Evolutionary conservation across 1,139 yeast genomes (phyloP), one percentile per base, ranked within the genome.

Genomic region (Hemisphaericaspora lyxosophila): DNA sequence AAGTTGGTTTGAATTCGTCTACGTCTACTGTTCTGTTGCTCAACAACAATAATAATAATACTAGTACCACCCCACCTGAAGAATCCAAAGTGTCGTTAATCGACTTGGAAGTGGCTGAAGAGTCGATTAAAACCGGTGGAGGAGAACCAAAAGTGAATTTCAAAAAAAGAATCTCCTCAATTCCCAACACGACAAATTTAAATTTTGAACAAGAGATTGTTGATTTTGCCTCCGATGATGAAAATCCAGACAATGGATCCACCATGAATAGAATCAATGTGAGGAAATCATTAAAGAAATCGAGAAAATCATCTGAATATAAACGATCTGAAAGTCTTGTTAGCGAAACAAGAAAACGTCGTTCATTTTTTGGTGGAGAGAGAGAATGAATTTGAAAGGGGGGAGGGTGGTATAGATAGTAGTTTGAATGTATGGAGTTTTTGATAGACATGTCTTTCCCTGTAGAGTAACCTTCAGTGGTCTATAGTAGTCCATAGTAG

Each of bases 171-270:
- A 50, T 60, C 2, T 50, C 67, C 2, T 49, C 53, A 12, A 68
- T 60, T 29, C 7, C 20, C 30, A 58, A 56, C 22, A 71, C 70
- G 2, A 49, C 64, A 2, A 61, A 55, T 34, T 50, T 69, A 33
- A 61, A 55, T 33, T 62, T 70, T 29, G 66, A 67, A 46, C 75
- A 72, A 48, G 74, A 72, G 44, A 72, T 70, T 6, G 64, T 72
- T 34, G 76, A 72, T 45, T 72, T 70, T 59, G 76, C 72, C 1
- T 67, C 74, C 4, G 77, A 72, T 47, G 76, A 72, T 46, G 77
- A 72, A 43, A 64, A 64, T 40, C 69, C 71, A 2, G 67, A 57
- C 5, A 59, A 65, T 41, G 59, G 59, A 14, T 64, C 72, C 1
- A 53, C 55, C 28, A 67, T 72, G 75, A 71, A 56, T 47, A 51